Conservation (phyloP, 306 rosid species). For the Medicago lupulina region DNA sequence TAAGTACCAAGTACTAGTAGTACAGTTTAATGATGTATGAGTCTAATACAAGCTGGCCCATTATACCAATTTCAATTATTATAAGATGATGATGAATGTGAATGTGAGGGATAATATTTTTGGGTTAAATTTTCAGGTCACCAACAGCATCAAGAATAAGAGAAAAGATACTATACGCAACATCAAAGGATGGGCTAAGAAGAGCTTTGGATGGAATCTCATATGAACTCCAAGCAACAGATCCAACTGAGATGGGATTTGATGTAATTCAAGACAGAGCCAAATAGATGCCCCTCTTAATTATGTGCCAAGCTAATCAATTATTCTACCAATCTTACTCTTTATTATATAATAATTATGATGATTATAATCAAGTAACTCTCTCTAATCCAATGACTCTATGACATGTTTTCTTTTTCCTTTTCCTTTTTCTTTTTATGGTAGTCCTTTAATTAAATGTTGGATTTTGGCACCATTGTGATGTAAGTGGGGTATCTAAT, state of each 20-base stretch:
- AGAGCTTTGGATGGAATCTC: conserved; percentile 87
- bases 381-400: conserved; percentile 39
- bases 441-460: conserved; percentile 34
- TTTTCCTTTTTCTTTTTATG: not conserved
- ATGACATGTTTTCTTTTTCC: conserved; percentile 42
- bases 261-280: conserved; percentile 69
- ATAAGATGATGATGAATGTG: not conserved
- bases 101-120: conserved; percentile 5
- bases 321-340: conserved; percentile 44
- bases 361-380: conserved; percentile 36
- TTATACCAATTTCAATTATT: not conserved
- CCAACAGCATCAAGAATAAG: conserved; percentile 96
- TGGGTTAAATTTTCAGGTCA: conserved; percentile 57
- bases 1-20: too few relatives aligned
- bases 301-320: conserved; percentile 45
- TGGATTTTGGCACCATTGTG: conserved; percentile 46
- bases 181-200: conserved; percentile 94
- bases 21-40: too few relatives aligned
- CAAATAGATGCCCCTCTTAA: conserved; percentile 41
- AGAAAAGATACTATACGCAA: conserved; percentile 93
- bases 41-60: too few relatives aligned
- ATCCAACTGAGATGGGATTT: conserved; percentile 96
- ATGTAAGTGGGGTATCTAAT: conserved; percentile 55
- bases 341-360: not conserved
- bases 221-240: conserved; percentile 96